Conservation (phyloP, 225 moss, liverwort and hornwort genomes). For the Marchantia polymorpha region DNA sequence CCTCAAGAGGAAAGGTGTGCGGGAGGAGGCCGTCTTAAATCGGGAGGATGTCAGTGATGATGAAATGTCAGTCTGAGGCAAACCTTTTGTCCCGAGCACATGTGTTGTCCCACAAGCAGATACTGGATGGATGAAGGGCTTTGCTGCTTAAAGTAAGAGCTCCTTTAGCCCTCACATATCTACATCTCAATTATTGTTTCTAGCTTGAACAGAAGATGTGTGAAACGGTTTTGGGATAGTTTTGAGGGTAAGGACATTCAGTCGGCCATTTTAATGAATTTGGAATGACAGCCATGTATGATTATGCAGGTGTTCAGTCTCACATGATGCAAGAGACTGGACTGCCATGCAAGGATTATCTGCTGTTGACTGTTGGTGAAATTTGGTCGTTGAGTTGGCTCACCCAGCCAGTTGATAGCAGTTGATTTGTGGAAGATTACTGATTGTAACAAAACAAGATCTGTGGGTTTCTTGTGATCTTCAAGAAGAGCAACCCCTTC, state of each 20-base stretch:
- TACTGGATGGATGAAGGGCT: conserved; percentile 24
- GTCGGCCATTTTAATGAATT: neutral
- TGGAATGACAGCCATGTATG: conserved; percentile 12
- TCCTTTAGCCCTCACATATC: conserved; percentile 3
- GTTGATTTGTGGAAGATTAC: conserved; percentile 5
- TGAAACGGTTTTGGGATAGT: neutral
- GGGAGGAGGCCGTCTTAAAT: conserved; percentile 41
- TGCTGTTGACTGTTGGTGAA: neutral
- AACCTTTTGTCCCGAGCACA: conserved; percentile 8
- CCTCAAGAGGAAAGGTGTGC: conserved; percentile 53
- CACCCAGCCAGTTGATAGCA: neutral
- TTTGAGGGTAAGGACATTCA: conserved; percentile 8
- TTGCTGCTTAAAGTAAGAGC: conserved; percentile 19
- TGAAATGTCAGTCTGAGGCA: conserved; percentile 72
- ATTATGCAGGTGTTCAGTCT: conserved; percentile 22
- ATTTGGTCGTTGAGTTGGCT: neutral
- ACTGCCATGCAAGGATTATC: neutral
- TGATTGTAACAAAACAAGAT: conserved; percentile 6
- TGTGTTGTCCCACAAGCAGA: conserved; percentile 16
- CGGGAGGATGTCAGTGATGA: conserved; percentile 81
- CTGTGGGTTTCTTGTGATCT: neutral
- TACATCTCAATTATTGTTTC: neutral
- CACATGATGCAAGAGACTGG: conserved; percentile 3
- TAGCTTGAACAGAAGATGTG: neutral
- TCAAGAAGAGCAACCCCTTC: neutral